A percentile compares a stretch with the other conserved stretches of the same genome.
Evolutionary conservation across 345 rosid genomes (phyloP).

Genomic region (Litchi chinensis): DNA sequence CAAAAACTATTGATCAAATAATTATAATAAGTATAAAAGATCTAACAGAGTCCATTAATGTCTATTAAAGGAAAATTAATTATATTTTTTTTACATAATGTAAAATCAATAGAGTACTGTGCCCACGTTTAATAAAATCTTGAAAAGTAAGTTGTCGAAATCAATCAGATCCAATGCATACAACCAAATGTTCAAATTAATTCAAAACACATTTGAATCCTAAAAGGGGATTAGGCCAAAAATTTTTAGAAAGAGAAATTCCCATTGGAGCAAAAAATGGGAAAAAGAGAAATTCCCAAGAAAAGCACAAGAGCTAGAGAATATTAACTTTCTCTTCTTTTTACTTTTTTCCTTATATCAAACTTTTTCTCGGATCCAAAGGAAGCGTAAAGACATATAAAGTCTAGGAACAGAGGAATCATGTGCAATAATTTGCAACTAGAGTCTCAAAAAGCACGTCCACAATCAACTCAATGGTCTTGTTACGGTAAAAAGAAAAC

Average conservation of each 20-base stretch:
- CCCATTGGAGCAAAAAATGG: not conserved
- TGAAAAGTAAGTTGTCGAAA: not conserved
- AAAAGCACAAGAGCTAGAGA: conserved; percentile 27
- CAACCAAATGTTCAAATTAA: not conserved
- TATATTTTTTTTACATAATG: too few species aligned
- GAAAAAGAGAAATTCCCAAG: conserved; percentile 15
- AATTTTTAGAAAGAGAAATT: conserved; percentile 4
- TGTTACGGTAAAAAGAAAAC: not conserved
- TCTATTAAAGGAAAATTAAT: too few species aligned
- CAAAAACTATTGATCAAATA: too few species aligned
- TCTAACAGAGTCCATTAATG: too few species aligned
- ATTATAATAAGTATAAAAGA: too few species aligned
- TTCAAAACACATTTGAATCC: conserved; percentile 14
- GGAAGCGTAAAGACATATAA: conserved; percentile 39
- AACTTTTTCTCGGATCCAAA: conserved; percentile 37
- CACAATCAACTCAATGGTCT: not conserved
- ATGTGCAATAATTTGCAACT: conserved; percentile 7
- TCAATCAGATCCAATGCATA: not conserved
- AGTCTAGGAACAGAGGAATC: conserved; percentile 16
- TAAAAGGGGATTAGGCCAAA: not conserved
- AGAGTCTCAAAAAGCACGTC: conserved; percentile 18
- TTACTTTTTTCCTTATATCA: not conserved
- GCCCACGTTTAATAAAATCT: not conserved
- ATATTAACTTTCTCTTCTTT: conserved; percentile 23
- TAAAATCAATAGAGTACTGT: too few species aligned